These are phyloP conservation scores for Calocera cornea DNA, from an alignment of 768 basidiomycete species.

Conservation along the genomic window DNA sequence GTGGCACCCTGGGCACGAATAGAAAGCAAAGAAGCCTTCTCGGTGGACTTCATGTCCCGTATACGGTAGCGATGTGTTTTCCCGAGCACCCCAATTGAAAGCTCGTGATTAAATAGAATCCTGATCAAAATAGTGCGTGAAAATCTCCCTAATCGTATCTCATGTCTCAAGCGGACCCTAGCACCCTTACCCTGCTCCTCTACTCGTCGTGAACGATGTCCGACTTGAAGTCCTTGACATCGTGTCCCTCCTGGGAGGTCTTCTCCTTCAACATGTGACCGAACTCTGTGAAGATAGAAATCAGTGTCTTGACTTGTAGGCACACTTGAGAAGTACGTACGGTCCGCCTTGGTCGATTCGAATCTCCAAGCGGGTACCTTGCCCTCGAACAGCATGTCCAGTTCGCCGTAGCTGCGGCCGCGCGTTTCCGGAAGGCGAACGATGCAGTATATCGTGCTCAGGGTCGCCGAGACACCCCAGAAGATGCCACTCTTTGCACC, in stretches of 20 bases:
- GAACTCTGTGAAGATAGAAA: too few species aligned
- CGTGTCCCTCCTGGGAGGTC: background rate
- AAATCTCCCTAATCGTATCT: too few species aligned
- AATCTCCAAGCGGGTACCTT: conserved; percentile 24
- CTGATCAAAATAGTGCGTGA: too few species aligned
- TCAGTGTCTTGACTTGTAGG: background rate
- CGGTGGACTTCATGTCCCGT: too few species aligned
- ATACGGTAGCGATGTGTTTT: too few species aligned
- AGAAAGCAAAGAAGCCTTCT: too few species aligned
- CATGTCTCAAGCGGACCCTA: too few species aligned
- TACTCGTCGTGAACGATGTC: too few species aligned
- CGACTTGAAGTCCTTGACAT: background rate
- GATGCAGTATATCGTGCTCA: conserved; percentile 14
- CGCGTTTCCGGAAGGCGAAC: conserved; percentile 19
- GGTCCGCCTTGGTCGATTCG: conserved; percentile 20
- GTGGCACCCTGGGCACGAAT: too few species aligned
- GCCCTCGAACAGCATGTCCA: conserved; percentile 29
- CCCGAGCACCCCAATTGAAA: too few species aligned
- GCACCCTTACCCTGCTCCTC: too few species aligned
- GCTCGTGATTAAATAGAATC: too few species aligned
- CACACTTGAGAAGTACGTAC: background rate
- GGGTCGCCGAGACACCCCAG: conserved; percentile 14
- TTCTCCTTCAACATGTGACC: background rate
- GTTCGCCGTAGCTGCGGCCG: conserved; percentile 20
- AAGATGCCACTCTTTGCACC: conserved; percentile 20